These are phyloP conservation scores for Pichia sp. DNA, from an alignment of 1,139 yeast species.

Conservation along the genomic window DNA sequence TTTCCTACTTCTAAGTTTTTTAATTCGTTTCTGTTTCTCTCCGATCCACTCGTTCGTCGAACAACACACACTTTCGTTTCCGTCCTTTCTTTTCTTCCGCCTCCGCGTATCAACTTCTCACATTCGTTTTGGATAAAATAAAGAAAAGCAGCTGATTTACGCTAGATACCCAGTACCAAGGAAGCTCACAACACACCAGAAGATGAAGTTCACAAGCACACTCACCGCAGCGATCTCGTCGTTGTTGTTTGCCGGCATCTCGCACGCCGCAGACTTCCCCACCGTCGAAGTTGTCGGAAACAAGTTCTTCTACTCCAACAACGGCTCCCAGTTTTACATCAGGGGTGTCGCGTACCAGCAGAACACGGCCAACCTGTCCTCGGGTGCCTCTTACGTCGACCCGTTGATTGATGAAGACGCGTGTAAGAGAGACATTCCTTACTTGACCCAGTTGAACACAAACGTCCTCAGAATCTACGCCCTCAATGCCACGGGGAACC, in stretches of 20 bases:
- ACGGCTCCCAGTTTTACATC: conserved; percentile 72
- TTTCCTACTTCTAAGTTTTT: no score
- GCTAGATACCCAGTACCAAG: no score
- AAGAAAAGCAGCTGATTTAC: background rate
- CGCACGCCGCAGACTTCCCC: conserved; percentile 31
- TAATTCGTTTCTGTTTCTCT: no score
- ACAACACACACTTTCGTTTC: background rate
- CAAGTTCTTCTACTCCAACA: conserved; percentile 66
- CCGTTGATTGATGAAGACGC: conserved; percentile 65
- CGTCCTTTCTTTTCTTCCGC: background rate
- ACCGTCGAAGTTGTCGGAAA: conserved; percentile 56
- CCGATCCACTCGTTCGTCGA: background rate
- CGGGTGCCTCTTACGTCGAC: conserved; percentile 38
- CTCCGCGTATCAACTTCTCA: background rate
- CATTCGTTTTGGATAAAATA: background rate
- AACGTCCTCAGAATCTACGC: conserved; percentile 76
- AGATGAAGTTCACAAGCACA: conserved; percentile 1
- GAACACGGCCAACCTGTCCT: conserved; percentile 37
- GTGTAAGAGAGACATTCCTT: conserved; percentile 78
- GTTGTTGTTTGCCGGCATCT: conserved; percentile 11
- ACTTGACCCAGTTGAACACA: conserved; percentile 54
- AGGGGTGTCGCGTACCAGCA: conserved; percentile 75
- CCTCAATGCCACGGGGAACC: conserved; percentile 61
- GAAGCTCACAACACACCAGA: background rate
- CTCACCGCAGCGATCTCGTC: conserved; percentile 19